Evolutionary conservation across 768 basidiomycete species (phyloP).

Genomic region (Kondoa subrosea): DNA sequence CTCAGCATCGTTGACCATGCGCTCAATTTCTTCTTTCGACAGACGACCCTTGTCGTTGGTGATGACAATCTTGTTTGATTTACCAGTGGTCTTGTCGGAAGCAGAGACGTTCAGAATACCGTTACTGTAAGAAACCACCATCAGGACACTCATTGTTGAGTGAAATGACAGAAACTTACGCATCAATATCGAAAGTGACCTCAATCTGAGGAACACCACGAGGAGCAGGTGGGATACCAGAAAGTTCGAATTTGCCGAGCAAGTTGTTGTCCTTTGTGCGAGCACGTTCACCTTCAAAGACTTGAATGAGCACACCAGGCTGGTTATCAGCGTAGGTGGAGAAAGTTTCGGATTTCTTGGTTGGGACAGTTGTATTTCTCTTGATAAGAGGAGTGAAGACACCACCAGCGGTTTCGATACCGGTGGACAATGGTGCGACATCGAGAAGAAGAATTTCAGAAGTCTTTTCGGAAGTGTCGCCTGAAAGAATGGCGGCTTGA

Average conservation of each 20-base stretch:
- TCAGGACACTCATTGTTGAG: background rate
- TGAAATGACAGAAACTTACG: slow-evolving; percentile 38
- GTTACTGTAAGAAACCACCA: slow-evolving; percentile 32
- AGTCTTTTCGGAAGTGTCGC: slow-evolving; percentile 94
- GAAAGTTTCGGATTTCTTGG: slow-evolving; percentile 97
- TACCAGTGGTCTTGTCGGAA: slow-evolving; percentile 38
- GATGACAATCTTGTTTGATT: slow-evolving; percentile 54
- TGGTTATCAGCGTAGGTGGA: slow-evolving; percentile 98
- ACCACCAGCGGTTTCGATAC: slow-evolving; percentile 98
- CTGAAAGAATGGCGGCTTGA: slow-evolving; percentile 92
- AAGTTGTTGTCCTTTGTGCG: slow-evolving; percentile 98
- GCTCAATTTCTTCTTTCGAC: slow-evolving; percentile 93
- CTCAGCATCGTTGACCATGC: slow-evolving; percentile 91
- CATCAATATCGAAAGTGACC: slow-evolving; percentile 95
- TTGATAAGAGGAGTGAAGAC: slow-evolving; percentile 98
- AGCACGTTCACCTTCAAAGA: slow-evolving; percentile 86
- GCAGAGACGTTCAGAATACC: slow-evolving; percentile 94
- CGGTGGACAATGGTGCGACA: slow-evolving; percentile 71
- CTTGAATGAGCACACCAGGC: slow-evolving; percentile 93
- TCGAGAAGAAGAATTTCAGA: slow-evolving; percentile 91
- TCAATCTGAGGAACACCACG: slow-evolving; percentile 96
- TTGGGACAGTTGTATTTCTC: slow-evolving; percentile 95
- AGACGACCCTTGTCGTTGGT: slow-evolving; percentile 94
- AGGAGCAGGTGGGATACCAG: slow-evolving; percentile 87
- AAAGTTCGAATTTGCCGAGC: slow-evolving; percentile 94